Evolutionary conservation across 306 rosid genomes (phyloP).

Genomic region (Lotus japonicus): DNA sequence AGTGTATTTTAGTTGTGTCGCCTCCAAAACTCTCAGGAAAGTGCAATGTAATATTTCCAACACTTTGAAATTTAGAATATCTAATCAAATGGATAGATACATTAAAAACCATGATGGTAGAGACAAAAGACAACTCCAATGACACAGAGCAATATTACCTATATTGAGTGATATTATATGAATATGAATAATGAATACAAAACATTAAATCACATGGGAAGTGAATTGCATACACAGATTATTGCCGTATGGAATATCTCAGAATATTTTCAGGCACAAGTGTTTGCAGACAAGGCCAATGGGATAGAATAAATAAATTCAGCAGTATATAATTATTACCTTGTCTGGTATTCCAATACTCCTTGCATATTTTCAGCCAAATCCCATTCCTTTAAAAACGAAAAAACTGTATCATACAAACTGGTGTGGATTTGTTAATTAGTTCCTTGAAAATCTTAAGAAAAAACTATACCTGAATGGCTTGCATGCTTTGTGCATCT

Average conservation of each 20-base stretch:
- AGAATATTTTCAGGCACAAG: not conserved
- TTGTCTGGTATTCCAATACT: conserved; percentile 92
- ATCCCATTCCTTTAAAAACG: conserved; percentile 79
- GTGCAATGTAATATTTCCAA: conserved; percentile 86
- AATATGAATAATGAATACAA: not conserved
- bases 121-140: conserved; percentile 7
- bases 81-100: conserved; percentile 30
- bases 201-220: not conserved
- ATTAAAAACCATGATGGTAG: conserved; percentile 6
- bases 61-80: conserved; percentile 91
- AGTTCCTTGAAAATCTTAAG: conserved; percentile 14
- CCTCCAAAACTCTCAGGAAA: conserved; percentile 89
- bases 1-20: conserved; percentile 72
- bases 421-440: conserved; percentile 18
- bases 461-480: conserved; percentile 63
- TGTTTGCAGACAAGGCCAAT: not conserved
- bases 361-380: conserved; percentile 94
- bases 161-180: not conserved
- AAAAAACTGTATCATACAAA: conserved; percentile 21
- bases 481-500: conserved; percentile 96
- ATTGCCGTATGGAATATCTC: not conserved
- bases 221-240: not conserved
- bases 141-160: not conserved
- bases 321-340: conserved; percentile 42
- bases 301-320: not conserved